Conservation (phyloP, 1,139 yeast species). For the Suhomyces bolitotheri region DNA sequence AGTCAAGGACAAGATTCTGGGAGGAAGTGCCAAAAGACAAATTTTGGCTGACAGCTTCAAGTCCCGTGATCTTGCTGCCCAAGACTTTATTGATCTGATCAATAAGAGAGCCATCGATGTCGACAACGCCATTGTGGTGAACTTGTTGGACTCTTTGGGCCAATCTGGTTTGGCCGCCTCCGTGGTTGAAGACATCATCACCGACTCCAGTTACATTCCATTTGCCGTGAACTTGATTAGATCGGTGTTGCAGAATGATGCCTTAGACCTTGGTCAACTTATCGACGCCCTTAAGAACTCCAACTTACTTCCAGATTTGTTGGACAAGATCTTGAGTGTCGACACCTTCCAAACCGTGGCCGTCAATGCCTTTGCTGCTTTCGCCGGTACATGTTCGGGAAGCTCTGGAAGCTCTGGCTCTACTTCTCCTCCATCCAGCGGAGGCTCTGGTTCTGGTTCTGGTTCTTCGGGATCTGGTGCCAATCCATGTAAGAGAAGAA, state of each 20-base stretch:
- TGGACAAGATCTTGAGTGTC: slow-evolving; percentile 36
- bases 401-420: slow-evolving; percentile 14
- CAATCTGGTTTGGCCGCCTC: slow-evolving; percentile 45
- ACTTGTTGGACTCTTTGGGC: slow-evolving; percentile 43
- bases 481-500: slow-evolving; percentile 37
- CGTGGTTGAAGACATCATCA: slow-evolving; percentile 42
- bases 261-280: slow-evolving; percentile 30
- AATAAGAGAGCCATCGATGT: slow-evolving; percentile 26
- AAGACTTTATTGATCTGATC: slow-evolving; percentile 6
- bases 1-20: slow-evolving; percentile 28
- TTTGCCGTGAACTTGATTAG: slow-evolving; percentile 39
- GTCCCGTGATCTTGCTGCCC: slow-evolving; percentile 7
- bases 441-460: slow-evolving; percentile 12
- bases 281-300: slow-evolving; percentile 38
- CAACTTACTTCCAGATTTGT: slow-evolving; percentile 38
- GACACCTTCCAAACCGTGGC: slow-evolving; percentile 40
- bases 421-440: slow-evolving; percentile 8
- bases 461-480: slow-evolving; percentile 16
- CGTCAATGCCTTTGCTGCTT: slow-evolving; percentile 45
- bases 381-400: slow-evolving; percentile 37
- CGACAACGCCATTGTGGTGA: slow-evolving; percentile 32
- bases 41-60: slow-evolving; percentile 12
- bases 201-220: slow-evolving; percentile 40
- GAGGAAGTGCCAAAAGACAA: slow-evolving; percentile 26
- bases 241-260: slow-evolving; percentile 31